Conservation (phyloP, 331 rosid genomes). For the Erythrophleum ivorense region DNA sequence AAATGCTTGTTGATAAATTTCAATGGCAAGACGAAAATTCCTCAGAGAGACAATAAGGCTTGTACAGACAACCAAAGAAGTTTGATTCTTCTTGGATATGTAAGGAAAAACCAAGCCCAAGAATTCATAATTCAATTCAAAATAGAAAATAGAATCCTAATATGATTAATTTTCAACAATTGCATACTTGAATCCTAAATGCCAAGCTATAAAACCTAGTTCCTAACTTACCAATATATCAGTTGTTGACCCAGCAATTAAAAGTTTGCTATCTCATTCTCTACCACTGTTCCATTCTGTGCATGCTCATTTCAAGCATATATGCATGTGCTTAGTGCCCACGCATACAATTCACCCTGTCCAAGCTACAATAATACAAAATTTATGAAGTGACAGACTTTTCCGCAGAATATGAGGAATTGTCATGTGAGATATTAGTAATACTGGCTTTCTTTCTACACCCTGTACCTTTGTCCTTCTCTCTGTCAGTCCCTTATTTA, state of each 20-base stretch:
- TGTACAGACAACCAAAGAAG: not conserved
- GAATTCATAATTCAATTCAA: not conserved
- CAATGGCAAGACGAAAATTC: not conserved
- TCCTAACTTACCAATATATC: not conserved
- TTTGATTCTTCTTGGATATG: not conserved
- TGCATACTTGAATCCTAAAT: too few relatives aligned
- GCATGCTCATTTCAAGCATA: not conserved
- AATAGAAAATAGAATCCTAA: not conserved
- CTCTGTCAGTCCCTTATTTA: not conserved
- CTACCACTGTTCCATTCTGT: not conserved
- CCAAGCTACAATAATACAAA: not conserved
- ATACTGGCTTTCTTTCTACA: not conserved
- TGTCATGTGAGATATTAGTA: not conserved
- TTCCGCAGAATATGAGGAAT: conserved; percentile 19
- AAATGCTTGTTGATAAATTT: not conserved
- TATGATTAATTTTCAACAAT: too few relatives aligned
- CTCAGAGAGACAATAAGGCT: not conserved
- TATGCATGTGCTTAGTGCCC: not conserved
- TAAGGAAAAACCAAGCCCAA: not conserved
- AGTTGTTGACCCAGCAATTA: not conserved
- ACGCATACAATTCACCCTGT: not conserved
- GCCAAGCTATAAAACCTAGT: not conserved
- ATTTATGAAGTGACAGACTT: not conserved
- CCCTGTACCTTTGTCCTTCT: not conserved
- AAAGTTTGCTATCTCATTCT: not conserved